These are phyloP conservation scores for Panicum hallii DNA, from an alignment of 202 grass and related monocot species.

Conservation along the genomic window DNA sequence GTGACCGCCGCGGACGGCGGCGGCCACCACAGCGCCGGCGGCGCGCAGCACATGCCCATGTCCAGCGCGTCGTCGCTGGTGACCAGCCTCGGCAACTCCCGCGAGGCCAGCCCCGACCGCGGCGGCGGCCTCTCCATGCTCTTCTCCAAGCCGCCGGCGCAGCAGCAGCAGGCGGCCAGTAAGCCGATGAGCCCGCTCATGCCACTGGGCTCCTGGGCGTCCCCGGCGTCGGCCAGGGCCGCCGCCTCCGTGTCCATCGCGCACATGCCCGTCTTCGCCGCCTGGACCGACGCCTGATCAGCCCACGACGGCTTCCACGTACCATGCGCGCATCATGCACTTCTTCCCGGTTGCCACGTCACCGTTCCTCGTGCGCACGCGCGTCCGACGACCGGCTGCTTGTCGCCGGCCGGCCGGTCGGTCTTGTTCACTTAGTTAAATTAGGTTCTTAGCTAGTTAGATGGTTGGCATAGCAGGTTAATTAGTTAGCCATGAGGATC, in stretches of 20 bases:
- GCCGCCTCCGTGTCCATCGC: slow-evolving; percentile 72
- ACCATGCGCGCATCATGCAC: not conserved
- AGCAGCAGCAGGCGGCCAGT: not conserved
- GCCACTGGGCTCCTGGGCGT: slow-evolving; percentile 65
- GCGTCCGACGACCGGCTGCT: not conserved
- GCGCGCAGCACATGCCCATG: slow-evolving; percentile 14
- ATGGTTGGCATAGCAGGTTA: not conserved
- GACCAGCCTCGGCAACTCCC: slow-evolving; percentile 60
- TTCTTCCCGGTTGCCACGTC: not conserved
- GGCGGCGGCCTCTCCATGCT: slow-evolving; percentile 72
- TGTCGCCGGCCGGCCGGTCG: not conserved
- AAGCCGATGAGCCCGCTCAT: slow-evolving; percentile 36
- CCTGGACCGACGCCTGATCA: slow-evolving; percentile 72
- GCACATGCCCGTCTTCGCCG: slow-evolving; percentile 80
- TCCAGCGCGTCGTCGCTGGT: slow-evolving; percentile 53
- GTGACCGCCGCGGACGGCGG: slow-evolving; percentile 21
- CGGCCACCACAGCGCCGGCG: not conserved
- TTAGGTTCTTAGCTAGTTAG: slow-evolving; percentile 11
- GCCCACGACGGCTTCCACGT: not conserved
- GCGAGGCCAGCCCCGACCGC: slow-evolving; percentile 69
- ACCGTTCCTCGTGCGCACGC: not conserved
- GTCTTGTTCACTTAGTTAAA: not conserved
- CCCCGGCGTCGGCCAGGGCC: slow-evolving; percentile 39
- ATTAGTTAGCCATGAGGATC: slow-evolving; percentile 10
- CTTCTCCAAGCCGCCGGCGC: slow-evolving; percentile 58